A percentile compares a stretch with the other conserved stretches of the same genome.
Conservation (phyloP, 1,284 basidiomycete genomes). For the Mycena citricolor region DNA sequence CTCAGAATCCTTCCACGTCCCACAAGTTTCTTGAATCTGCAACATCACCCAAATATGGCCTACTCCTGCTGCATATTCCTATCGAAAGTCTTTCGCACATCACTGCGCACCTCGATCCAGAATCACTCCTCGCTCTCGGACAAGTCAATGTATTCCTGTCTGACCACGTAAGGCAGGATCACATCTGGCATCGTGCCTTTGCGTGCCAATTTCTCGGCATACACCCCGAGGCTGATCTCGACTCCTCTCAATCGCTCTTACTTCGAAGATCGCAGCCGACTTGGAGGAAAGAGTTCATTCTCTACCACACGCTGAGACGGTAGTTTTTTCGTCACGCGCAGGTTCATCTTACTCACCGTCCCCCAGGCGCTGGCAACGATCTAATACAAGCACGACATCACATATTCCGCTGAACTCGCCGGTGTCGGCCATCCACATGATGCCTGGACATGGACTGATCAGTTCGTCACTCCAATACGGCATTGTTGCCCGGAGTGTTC, state of each 20-base stretch:
- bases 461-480: slow-evolving; percentile 70
- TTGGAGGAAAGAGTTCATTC: slow-evolving; percentile 70
- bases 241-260: slow-evolving; percentile 46
- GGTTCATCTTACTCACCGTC: slow-evolving; percentile 11
- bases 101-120: slow-evolving; percentile 74
- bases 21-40: slow-evolving; percentile 22
- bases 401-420: slow-evolving; percentile 60
- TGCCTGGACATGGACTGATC: slow-evolving; percentile 60
- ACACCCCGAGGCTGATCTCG: slow-evolving; percentile 56
- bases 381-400: slow-evolving; percentile 57
- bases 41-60: slow-evolving; percentile 16
- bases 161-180: slow-evolving; percentile 73
- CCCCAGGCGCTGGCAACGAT: slow-evolving; percentile 70
- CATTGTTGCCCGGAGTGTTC: slow-evolving; percentile 72
- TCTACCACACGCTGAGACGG: slow-evolving; percentile 54
- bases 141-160: slow-evolving; percentile 56
- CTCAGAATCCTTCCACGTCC: slow-evolving; percentile 29
- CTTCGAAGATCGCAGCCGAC: slow-evolving; percentile 55
- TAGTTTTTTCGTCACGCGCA: slow-evolving; percentile 27
- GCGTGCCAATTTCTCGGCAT: slow-evolving; percentile 68
- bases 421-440: slow-evolving; percentile 56
- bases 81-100: slow-evolving; percentile 77
- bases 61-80: slow-evolving; percentile 55
- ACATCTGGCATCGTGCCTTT: slow-evolving; percentile 84
- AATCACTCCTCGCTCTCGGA: slow-evolving; percentile 58